phyloP scores from a whole-genome alignment of 2,329 filamentous ascomycete genomes.

The Chaetomium globosum region DNA sequence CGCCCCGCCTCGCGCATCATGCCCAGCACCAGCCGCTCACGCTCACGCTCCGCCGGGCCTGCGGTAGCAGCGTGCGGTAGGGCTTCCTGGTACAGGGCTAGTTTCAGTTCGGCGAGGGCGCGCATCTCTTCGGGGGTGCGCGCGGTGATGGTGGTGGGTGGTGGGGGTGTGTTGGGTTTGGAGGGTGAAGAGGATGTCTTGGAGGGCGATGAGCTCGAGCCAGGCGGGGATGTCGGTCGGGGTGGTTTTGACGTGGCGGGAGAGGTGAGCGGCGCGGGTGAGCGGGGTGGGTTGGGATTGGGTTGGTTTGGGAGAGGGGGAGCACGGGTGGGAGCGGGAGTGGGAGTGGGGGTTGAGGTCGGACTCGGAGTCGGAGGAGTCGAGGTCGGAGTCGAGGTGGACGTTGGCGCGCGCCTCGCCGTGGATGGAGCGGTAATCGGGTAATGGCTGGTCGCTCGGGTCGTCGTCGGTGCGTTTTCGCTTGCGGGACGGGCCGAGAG shows the following conservation, averaged over 20 bases:
- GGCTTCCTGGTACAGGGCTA: constrained; percentile 79
- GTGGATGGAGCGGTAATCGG: constrained; percentile 67
- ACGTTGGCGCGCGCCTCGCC: constrained; percentile 56
- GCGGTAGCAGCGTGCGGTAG: constrained; percentile 55
- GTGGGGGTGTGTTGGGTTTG: constrained; percentile 39
- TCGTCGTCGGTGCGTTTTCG: constrained; percentile 45
- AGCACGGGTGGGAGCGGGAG: constrained; percentile 45
- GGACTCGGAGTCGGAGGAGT: constrained; percentile 35
- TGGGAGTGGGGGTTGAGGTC: constrained; percentile 10
- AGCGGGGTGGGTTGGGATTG: constrained; percentile 48
- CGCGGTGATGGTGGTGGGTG: constrained; percentile 16
- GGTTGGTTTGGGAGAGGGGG: constrained; percentile 28
- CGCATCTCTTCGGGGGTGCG: constrained; percentile 62
- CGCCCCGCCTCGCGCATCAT: constrained; percentile 74
- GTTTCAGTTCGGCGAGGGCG: constrained; percentile 75
- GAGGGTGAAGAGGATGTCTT: constrained; percentile 67
- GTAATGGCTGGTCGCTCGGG: constrained; percentile 41
- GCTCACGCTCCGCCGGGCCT: constrained; percentile 53
- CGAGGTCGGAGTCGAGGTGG: constrained; percentile 35
- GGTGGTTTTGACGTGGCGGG: constrained; percentile 62
- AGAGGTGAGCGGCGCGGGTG: constrained; percentile 63
- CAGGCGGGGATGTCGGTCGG: constrained; percentile 72
- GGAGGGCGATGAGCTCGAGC: constrained; percentile 77
- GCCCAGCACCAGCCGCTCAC: constrained; percentile 65
- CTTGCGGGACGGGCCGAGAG: constrained; percentile 50